phyloP scores from a whole-genome alignment of 805 yeast genomes.

The Clavispora carvajalis region DNA sequence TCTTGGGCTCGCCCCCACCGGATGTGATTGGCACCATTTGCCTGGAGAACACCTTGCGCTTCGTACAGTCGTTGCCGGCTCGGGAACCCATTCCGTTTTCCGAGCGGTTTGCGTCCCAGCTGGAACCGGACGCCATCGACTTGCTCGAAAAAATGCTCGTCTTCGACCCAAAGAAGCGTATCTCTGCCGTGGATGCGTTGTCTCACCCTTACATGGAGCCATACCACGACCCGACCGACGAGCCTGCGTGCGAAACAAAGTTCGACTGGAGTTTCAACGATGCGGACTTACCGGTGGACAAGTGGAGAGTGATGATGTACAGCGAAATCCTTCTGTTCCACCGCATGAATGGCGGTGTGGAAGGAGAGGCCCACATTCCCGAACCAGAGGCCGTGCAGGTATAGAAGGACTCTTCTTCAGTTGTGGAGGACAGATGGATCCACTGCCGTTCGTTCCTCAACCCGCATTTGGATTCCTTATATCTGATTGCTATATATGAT shows the following conservation, averaged over 20 bases:
- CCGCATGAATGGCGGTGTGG: constrained; percentile 58
- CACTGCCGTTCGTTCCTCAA: no score
- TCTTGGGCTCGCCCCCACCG: constrained; percentile 92
- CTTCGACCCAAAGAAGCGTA: constrained; percentile 91
- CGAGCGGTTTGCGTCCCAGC: constrained; percentile 68
- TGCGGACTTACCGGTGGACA: constrained; percentile 94
- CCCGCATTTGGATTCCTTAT: no score
- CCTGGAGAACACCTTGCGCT: constrained; percentile 88
- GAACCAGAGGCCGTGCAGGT: not conserved
- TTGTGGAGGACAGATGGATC: no score
- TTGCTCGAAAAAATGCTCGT: constrained; percentile 84
- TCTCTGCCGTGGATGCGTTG: constrained; percentile 86
- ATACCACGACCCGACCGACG: constrained; percentile 62
- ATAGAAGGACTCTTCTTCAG: no score
- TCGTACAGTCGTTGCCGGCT: constrained; percentile 89
- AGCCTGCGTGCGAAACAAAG: constrained; percentile 86
- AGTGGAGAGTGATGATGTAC: constrained; percentile 99
- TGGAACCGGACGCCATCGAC: constrained; percentile 60
- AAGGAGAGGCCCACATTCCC: not conserved
- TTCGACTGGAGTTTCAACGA: constrained; percentile 99
- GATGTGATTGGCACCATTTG: constrained; percentile 96
- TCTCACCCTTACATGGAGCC: constrained; percentile 42
- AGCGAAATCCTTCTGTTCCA: constrained; percentile 95
- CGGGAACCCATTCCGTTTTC: constrained; percentile 87
- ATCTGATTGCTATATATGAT: no score